phyloP scores from a whole-genome alignment of 805 yeast species.

The Candida nitratophila region DNA sequence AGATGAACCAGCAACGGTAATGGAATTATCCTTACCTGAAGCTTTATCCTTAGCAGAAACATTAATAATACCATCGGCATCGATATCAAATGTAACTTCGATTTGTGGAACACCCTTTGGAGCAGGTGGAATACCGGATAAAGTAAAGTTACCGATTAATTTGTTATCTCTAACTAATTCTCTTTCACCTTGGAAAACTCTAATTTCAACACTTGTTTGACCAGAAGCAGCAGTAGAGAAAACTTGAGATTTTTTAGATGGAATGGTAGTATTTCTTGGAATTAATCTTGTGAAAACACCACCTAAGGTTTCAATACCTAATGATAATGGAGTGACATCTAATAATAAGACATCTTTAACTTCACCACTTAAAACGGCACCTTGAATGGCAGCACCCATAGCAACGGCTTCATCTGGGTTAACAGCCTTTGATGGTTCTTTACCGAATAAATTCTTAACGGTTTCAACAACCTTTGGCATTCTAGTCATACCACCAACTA shows the following conservation, averaged over 20 bases:
- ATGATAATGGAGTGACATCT: slow-evolving; percentile 95
- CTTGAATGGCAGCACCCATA: slow-evolving; percentile 85
- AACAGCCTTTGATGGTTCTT: slow-evolving; percentile 62
- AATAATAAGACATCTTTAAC: slow-evolving; percentile 92
- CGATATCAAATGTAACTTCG: slow-evolving; percentile 92
- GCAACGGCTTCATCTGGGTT: slow-evolving; percentile 96
- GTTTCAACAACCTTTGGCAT: slow-evolving; percentile 73
- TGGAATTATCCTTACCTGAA: slow-evolving; percentile 69
- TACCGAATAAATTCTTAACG: slow-evolving; percentile 53
- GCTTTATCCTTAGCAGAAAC: slow-evolving; percentile 78
- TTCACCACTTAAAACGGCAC: slow-evolving; percentile 82
- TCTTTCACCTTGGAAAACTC: slow-evolving; percentile 99
- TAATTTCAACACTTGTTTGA: slow-evolving; percentile 93
- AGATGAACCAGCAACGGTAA: slow-evolving; percentile 63
- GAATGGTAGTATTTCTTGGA: slow-evolving; percentile 92
- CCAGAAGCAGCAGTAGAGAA: slow-evolving; percentile 96
- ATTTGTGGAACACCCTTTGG: slow-evolving; percentile 94
- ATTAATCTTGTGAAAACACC: slow-evolving; percentile 93
- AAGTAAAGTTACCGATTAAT: slow-evolving; percentile 93
- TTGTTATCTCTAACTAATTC: slow-evolving; percentile 97
- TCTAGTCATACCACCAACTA: slow-evolving; percentile 88
- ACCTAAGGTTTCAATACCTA: slow-evolving; percentile 97
- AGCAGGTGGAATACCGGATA: slow-evolving; percentile 92
- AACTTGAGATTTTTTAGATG: slow-evolving; percentile 93
- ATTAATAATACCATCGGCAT: slow-evolving; percentile 87